Evolutionary conservation across 1,139 yeast species (phyloP), one percentile per base, ranked within the genome.

Genomic region (Blastobotrys proliferans): DNA sequence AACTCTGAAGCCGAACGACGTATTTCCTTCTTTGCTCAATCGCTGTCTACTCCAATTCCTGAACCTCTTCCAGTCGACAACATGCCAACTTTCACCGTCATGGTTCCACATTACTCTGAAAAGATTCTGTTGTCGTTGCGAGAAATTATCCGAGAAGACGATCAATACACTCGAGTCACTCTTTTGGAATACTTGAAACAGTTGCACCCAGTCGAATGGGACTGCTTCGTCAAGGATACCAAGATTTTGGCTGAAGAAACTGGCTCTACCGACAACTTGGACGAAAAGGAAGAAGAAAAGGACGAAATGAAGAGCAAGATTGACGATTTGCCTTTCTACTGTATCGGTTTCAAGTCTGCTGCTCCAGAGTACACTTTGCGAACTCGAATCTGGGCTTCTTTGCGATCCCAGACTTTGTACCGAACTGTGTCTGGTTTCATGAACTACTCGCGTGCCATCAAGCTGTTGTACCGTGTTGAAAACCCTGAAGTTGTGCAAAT

Each of bases 1-100:
- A 80, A 90, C 68, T 87, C 97, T 40, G 98, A 92, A 69, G 98
- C 98, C 51, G 98, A 92, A 72, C 87, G 98, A 74, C 94, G 98
- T 79, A 88, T 92, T 58, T 86, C 97, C 46, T 92, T 92, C 83
- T 92, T 92, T 70, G 98, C 98, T 47, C 98, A 92, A 70, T 90
- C 97, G 19, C 75, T 92, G 68, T 94, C 98, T 42, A 92, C 97
- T 48, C 98, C 98, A 55, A 90, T 92, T 59, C 95, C 95, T 52
- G 97, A 92, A 70, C 97, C 98, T 49, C 76, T 92, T 60, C 98
- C 98, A 30, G 97, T 92, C 56, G 98, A 92, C 69, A 92, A 92
- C 73, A 92, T 92, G 98, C 98, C 98, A 50, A 92, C 97, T 10
- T 92, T 92, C 66, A 88, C 97, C 41, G 98, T 92, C 43, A 77